Base-by-base conservation (phyloP, 106 monocot species). In the Acorus gramineus region DNA sequence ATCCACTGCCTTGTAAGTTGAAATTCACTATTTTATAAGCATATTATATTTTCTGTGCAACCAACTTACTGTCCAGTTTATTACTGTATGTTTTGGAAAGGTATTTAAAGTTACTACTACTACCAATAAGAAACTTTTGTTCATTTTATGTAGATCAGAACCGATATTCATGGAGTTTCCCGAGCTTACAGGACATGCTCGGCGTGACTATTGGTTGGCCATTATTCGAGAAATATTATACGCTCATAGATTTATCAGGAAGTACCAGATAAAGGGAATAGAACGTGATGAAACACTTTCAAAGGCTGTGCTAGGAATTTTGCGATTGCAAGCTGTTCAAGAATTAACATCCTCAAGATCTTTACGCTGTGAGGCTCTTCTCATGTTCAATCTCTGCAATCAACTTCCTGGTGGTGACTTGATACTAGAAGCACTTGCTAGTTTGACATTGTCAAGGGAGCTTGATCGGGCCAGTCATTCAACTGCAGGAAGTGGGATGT, bases 321-420 rank as follows among this genome's bases (percentile, higher is more conserved):
- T 98, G 46, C 80, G 96, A 6, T 67, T 91, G 53, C 91, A 98
- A 78, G 87, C 91, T 72, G 67, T 98, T 66, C 74, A 78, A 61
- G 96, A 98, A 48, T 59, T 84, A 60, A 63, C 57, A 49, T 60
- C 82, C 71, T 66, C 72, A 63, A 58, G 61, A 49, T 67, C 84
- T 60, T 63, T 79, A 42, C 70, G 60, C 45, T 77, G 55, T 71
- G 85, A 98, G 63, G 53, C 74, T 45, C 85, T 91, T 67, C 76
- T 98, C 13, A 91, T 92, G 85, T 98, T 98, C 77, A 98, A 83
- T 78, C 85, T 92, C 43, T 67, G 79, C 14, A 87, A 98, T 68
- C 78, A 98, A 63, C 87, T 98, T 77, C 88, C 91, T 52, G 91
- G 96, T 71, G 96, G 96, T 64, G 91, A 98, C 67, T 53, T 87